These are phyloP conservation scores for Coemansia sp. DNA, from an alignment of 371 early-diverging fungal species.

Conservation along the genomic window DNA sequence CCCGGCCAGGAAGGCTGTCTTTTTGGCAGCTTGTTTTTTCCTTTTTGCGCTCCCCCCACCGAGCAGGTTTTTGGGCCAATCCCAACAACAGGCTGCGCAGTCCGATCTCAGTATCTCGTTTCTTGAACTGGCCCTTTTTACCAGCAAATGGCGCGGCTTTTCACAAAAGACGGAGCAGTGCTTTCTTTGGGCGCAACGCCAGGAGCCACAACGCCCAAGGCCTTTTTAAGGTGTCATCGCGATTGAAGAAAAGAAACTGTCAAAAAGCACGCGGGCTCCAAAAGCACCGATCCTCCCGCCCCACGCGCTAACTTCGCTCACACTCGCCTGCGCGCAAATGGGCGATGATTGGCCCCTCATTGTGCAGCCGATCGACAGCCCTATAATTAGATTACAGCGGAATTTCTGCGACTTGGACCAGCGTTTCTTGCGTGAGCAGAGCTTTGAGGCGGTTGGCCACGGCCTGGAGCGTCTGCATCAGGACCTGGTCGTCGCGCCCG, in stretches of 20 bases:
- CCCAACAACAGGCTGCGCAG: background rate
- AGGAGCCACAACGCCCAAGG: too few species aligned
- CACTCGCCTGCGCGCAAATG: conserved; percentile 1
- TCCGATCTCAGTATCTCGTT: background rate
- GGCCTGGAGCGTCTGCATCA: conserved; percentile 21
- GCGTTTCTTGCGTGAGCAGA: conserved; percentile 12
- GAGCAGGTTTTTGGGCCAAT: conserved; percentile 4
- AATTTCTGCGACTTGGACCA: background rate
- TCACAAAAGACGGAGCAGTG: background rate
- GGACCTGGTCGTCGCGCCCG: conserved; percentile 23
- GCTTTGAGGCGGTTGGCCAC: conserved; percentile 34
- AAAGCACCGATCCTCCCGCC: background rate
- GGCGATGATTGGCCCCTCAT: background rate
- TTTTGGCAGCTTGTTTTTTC: background rate
- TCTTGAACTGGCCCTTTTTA: background rate
- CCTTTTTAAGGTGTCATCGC: too few species aligned
- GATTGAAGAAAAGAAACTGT: background rate
- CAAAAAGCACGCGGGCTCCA: background rate
- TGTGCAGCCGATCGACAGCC: background rate
- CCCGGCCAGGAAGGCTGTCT: background rate
- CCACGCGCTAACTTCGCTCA: background rate
- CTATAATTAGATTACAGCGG: background rate
- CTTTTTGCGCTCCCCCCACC: conserved; percentile 4
- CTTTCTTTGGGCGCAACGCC: too few species aligned
- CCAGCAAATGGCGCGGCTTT: background rate